Base-by-base conservation (phyloP, 805 yeast species). In the Candida andamanensis region DNA sequence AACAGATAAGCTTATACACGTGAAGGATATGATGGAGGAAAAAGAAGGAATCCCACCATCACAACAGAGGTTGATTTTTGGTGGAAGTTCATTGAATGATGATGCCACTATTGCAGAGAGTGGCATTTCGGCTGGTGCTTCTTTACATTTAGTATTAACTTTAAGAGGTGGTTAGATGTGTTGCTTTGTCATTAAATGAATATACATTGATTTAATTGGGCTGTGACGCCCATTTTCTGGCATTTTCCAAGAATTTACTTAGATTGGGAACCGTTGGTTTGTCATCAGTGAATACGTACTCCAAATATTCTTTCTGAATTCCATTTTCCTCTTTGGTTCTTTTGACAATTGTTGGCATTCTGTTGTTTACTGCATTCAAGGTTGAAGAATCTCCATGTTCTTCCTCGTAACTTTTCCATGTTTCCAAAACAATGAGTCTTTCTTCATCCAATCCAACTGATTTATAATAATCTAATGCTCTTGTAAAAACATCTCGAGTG, bases 41-140 rank as follows among this genome's bases (percentile, higher is more conserved):
- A 85, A 85, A 49, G 97, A 90, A 56, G 98, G 97, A 2, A 90
- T 90, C 35, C 96, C 97, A 2, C 97, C 97, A 8, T 78, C 84
- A 18, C 98, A 90, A 61, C 98, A 92, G 60, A 76, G 95, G 45
- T 76, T 90, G 44, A 80, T 90, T 48, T 86, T 74, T 60, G 79
- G 83, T 35, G 98, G 98, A 14, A 84, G 85, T 45, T 97, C 90
- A 63, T 73, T 90, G 81, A 81, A 82, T 45, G 97, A 90, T 53
- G 84, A 81, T 15, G 69, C 76, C 47, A 75, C 92, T 1, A 77
- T 86, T 5, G 75, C 68, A 29, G 75, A 71, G 33, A 80, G 84
- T 40, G 84, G 85, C n/a, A 72, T 90, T 24, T 76, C 68, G 33
- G 83, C 95, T 1, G 97, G 97, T 9, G 74, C 90, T 26, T 85